Conservation (phyloP, 2,329 filamentous ascomycete genomes). For the Epichloe bromicola region DNA sequence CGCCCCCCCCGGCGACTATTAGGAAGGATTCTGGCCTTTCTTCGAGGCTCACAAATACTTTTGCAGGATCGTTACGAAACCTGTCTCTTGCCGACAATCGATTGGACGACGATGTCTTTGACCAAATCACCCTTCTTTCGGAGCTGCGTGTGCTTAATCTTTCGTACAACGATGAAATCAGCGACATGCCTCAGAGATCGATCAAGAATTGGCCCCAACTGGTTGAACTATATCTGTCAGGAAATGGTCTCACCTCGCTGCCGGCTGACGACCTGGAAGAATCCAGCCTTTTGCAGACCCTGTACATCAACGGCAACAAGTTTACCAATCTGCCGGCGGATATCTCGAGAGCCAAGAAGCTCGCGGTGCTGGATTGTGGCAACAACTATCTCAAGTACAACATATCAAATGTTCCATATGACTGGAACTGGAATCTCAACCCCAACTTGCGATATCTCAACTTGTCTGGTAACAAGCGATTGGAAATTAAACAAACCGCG, state of each 20-base stretch:
- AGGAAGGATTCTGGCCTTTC: constrained; percentile 87
- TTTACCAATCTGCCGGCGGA: constrained; percentile 95
- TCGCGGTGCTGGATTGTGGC: constrained; percentile 85
- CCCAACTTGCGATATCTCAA: constrained; percentile 91
- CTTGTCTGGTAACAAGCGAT: constrained; percentile 86
- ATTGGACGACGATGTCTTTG: constrained; percentile 88
- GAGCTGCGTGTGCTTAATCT: constrained; percentile 84
- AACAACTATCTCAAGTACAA: constrained; percentile 97
- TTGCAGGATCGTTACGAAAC: constrained; percentile 72
- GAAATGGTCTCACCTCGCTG: constrained; percentile 82
- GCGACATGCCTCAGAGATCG: constrained; percentile 79
- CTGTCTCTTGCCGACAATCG: constrained; percentile 88
- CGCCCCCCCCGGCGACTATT: constrained; percentile 37
- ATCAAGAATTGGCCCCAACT: constrained; percentile 84
- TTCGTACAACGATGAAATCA: constrained; percentile 80
- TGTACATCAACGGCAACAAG: constrained; percentile 95
- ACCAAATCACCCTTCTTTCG: constrained; percentile 69
- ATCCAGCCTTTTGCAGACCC: constrained; percentile 69
- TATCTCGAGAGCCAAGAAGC: constrained; percentile 82
- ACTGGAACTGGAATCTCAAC: constrained; percentile 99
- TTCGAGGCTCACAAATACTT: constrained; percentile 68
- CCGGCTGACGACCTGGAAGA: constrained; percentile 92
- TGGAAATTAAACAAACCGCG: constrained; percentile 68
- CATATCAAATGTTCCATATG: constrained; percentile 96
- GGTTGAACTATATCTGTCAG: constrained; percentile 84